These are phyloP conservation scores for Podila clonocystis DNA, from an alignment of 192 early-diverging fungal genomes.

Conservation along the genomic window DNA sequence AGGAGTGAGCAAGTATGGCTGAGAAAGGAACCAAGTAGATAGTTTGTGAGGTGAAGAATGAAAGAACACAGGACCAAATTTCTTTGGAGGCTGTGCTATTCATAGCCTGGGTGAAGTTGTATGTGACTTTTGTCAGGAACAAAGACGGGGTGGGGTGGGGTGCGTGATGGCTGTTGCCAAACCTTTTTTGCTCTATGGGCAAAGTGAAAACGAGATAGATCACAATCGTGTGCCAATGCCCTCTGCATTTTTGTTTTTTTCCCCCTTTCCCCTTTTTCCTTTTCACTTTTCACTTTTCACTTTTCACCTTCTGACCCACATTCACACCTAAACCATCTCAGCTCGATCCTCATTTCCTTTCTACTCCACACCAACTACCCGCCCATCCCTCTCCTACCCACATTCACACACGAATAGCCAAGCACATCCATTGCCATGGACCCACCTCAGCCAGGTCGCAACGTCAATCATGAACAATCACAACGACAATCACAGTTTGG, in stretches of 20 bases:
- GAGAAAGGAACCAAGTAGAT: too few species aligned
- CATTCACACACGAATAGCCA: neutral
- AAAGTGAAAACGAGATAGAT: neutral
- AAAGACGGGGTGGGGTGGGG: too few species aligned
- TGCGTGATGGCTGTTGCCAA: too few species aligned
- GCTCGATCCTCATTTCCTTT: neutral
- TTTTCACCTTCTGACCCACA: neutral
- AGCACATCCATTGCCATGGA: neutral
- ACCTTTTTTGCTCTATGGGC: neutral
- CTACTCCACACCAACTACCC: neutral
- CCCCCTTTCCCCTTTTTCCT: neutral
- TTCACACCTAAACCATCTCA: too few species aligned
- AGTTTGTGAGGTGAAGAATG: too few species aligned
- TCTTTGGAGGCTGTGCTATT: too few species aligned
- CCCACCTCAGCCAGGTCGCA: neutral
- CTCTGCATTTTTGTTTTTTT: too few species aligned
- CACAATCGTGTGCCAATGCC: too few species aligned
- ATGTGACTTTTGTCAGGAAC: too few species aligned
- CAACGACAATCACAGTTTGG: too few species aligned
- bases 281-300: neutral
- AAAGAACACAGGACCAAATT: too few species aligned
- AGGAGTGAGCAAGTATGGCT: neutral
- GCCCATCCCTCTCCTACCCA: neutral
- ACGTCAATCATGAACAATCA: neutral
- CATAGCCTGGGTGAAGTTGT: too few species aligned